Base-by-base conservation (phyloP, 306 rosid genomes). In the Prunus mongolica region DNA sequence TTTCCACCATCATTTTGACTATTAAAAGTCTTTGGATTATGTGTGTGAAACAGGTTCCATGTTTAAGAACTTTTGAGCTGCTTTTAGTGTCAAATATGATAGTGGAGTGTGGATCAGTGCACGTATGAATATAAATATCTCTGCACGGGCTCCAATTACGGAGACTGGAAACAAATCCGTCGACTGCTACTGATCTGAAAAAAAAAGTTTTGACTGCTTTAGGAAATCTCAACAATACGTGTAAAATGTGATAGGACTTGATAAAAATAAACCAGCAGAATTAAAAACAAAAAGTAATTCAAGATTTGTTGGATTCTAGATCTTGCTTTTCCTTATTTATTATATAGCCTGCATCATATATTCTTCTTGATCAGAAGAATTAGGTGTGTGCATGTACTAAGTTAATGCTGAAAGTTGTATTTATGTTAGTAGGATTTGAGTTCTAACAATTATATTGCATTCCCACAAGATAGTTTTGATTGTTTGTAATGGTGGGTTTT, bases 401-500 rank as follows among this genome's bases (percentile, higher is more conserved):
- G 69, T 34, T 38, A 65, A 12, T 38, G 49, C 50, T 38, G 27
- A 34, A 65, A n/a, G 63, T 57, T 57, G 63, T 22, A 57, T 20
- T 16, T 30, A 63, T 60, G 38, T 60, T 11, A 24, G 65, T 12
- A 12, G 34, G 65, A 25, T 60, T 60, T 60, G 65, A 22, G 34
- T 24, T 12, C 32, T 60, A 27, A 60, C 38, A 60, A 60, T 25
- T 30, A 32, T n/a, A 38, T 34, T 44, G 4, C 18, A 11, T 65
- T 34, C 27, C 27, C n/a, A 7, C 12, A 60, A 45, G 52, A 56
- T n/a, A 14, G 12, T 71, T 47, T 76, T 67, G 56, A 62, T 20
- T 70, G 19, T 74, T 66, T 52, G 30, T 63, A 22, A 10, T 71
- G n/a, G 44, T 79, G 52, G 27, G 11, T 79, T 55, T 75, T 56